phyloP scores from a whole-genome alignment of 805 yeast species.

The Yarrowia bubula region DNA sequence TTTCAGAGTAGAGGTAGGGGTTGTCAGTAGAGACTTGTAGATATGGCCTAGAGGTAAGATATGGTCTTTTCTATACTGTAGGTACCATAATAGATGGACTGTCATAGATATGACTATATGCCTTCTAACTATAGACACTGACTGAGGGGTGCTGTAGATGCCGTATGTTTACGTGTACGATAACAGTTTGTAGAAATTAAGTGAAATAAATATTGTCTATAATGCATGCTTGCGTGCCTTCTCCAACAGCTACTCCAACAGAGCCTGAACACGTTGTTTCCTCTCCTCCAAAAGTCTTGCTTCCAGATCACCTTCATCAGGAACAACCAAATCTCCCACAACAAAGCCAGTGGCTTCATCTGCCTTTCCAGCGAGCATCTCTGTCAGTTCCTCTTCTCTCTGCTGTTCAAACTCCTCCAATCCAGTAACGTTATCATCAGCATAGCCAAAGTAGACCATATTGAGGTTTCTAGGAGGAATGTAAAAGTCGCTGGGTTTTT shows the following conservation, averaged over 20 bases:
- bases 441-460: slow-evolving; percentile 38
- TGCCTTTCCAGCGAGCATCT: slow-evolving; percentile 1
- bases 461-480: slow-evolving; percentile 30
- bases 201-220: neutral
- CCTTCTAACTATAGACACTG: too few species aligned
- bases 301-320: neutral
- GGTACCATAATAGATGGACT: too few species aligned
- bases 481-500: slow-evolving; percentile 28
- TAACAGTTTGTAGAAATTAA: neutral
- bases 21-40: too few species aligned
- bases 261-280: neutral
- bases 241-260: slow-evolving; percentile 6
- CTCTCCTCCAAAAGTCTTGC: neutral
- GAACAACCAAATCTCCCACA: slow-evolving; percentile 5
- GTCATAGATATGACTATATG: too few species aligned
- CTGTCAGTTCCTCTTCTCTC: neutral
- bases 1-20: too few species aligned
- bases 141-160: too few species aligned
- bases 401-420: slow-evolving; percentile 14
- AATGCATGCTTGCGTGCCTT: neutral
- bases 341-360: neutral
- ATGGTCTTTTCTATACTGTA: too few species aligned
- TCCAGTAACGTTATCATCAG: slow-evolving; percentile 31
- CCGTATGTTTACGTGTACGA: too few species aligned
- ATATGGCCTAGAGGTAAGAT: too few species aligned